A percentile compares a stretch with the other conserved stretches of the same genome.
Conservation (phyloP, 495 filamentous ascomycete genomes). For the Podospora pseudoanserina region DNA sequence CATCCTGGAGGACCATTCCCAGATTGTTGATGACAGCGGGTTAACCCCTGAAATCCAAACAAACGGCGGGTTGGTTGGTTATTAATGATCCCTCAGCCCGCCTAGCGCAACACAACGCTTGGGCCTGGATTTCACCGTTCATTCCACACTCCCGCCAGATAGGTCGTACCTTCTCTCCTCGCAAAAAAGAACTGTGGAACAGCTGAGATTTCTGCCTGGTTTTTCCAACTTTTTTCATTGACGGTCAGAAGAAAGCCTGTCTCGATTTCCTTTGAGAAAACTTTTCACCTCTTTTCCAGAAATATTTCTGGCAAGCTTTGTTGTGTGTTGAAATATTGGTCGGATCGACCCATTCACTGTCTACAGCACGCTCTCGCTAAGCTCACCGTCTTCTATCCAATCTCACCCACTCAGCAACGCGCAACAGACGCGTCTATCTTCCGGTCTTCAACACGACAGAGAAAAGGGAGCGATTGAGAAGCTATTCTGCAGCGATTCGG, state of each 20-base stretch:
- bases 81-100: neutral
- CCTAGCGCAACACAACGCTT: neutral
- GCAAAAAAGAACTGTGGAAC: neutral
- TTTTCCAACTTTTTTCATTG: neutral
- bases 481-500: neutral
- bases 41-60: neutral
- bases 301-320: neutral
- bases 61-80: neutral
- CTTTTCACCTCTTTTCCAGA: neutral
- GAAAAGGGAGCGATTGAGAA: neutral
- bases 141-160: neutral
- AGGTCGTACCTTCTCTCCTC: neutral
- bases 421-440: neutral
- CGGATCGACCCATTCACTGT: neutral
- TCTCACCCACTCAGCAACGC: neutral
- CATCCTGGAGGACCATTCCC: neutral
- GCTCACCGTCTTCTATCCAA: neutral
- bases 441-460: neutral
- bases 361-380: neutral
- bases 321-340: neutral
- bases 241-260: neutral
- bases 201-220: neutral
- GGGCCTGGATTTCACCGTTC: neutral
- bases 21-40: neutral
- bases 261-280: neutral